phyloP scores from a whole-genome alignment of 2,329 filamentous ascomycete species.

The Fusarium sp. region DNA sequence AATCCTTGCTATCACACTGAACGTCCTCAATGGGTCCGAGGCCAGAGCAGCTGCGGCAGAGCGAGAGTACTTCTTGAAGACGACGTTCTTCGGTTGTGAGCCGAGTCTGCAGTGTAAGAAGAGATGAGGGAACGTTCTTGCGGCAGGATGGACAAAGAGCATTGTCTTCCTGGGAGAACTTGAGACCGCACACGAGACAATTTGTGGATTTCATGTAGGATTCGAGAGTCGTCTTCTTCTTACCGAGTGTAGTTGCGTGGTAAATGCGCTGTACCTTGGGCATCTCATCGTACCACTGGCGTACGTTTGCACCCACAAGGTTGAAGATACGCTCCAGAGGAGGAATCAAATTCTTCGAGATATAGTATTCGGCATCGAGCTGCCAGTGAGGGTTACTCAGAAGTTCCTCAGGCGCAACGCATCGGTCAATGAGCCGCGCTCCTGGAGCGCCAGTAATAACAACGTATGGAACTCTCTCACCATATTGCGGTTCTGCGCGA shows the following conservation, averaged over 20 bases:
- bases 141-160: conserved; percentile 69
- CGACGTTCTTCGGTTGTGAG: conserved; percentile 71
- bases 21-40: conserved; percentile 79
- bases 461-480: conserved; percentile 94
- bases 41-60: conserved; percentile 85
- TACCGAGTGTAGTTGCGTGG: conserved; percentile 43
- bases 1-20: conserved; percentile 90
- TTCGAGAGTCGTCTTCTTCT: conserved; percentile 80
- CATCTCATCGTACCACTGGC: conserved; percentile 96
- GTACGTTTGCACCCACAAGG: conserved; percentile 89
- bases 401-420: conserved; percentile 85
- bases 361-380: conserved; percentile 96
- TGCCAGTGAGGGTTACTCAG: conserved; percentile 79
- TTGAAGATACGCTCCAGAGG: conserved; percentile 97
- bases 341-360: conserved; percentile 93
- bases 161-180: conserved; percentile 42
- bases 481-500: conserved; percentile 89
- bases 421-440: conserved; percentile 85
- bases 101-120: conserved; percentile 70
- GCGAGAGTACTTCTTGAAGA: conserved; percentile 68
- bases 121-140: conserved; percentile 63
- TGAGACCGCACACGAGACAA: conserved; percentile 75
- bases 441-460: conserved; percentile 90
- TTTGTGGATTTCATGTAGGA: conserved; percentile 86
- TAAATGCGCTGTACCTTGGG: conserved; percentile 83